phyloP scores from a whole-genome alignment of 805 yeast genomes.

The Wickerhamiella australiensis region DNA sequence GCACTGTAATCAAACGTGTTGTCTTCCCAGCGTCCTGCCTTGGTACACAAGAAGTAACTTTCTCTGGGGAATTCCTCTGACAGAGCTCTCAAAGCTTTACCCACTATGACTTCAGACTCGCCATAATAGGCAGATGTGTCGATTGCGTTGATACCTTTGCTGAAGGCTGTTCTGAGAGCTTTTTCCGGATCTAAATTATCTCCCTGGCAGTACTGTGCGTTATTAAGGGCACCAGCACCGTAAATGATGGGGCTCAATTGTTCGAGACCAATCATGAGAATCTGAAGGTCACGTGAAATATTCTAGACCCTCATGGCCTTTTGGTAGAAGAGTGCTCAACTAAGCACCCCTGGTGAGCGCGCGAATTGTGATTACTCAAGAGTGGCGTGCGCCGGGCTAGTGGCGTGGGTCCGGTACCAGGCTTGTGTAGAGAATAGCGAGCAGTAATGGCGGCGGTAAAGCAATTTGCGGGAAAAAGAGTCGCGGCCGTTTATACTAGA shows the following conservation, averaged over 20 bases:
- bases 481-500: too few relatives aligned
- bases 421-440: too few relatives aligned
- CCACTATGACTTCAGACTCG: slow-evolving; percentile 65
- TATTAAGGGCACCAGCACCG: slow-evolving; percentile 84
- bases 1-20: slow-evolving; percentile 67
- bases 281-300: background rate
- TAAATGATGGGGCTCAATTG: slow-evolving; percentile 40
- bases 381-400: background rate
- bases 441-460: too few relatives aligned
- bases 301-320: background rate
- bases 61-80: slow-evolving; percentile 41
- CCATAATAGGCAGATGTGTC: slow-evolving; percentile 95
- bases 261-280: slow-evolving; percentile 2
- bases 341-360: background rate
- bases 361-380: background rate
- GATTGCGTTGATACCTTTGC: slow-evolving; percentile 57
- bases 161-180: slow-evolving; percentile 49
- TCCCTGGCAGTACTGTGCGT: slow-evolving; percentile 54
- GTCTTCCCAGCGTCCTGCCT: slow-evolving; percentile 64
- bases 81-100: slow-evolving; percentile 43
- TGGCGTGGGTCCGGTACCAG: background rate
- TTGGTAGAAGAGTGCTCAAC: background rate
- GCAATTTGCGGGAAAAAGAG: too few relatives aligned
- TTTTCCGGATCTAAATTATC: slow-evolving; percentile 50
- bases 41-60: slow-evolving; percentile 60